Evolutionary conservation across 805 yeast species (phyloP), one percentile per base, ranked within the genome.

Genomic region (Sungouiozyma ichnusensis): DNA sequence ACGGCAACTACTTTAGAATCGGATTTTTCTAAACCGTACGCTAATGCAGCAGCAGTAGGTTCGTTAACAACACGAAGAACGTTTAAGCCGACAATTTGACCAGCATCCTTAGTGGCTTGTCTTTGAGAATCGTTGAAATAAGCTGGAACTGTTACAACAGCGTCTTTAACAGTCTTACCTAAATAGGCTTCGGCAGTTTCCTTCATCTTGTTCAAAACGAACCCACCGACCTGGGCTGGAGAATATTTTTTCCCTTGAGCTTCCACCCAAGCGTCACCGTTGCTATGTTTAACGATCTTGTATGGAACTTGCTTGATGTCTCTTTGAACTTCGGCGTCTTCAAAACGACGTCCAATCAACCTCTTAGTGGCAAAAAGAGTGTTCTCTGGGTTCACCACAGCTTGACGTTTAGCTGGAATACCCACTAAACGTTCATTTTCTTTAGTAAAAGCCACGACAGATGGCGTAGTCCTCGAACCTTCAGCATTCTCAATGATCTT

Each of bases 181-280:
- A 86, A 72, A 73, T 83, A 81, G 50, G 85, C 80, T 69, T 86
- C 95, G 52, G 97, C 96, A 53, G 96, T 88, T 74, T 88, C 96
- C 79, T 87, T 88, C 96, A 87, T 88, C 77, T 87, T 88, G 79
- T 85, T 85, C 61, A 87, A 77, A 51, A 87, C 74, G 60, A 87
- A 85, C 43, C 96, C 95, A 60, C 96, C 96, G 55, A 87, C 84
- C 68, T 87, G 96, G 45, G 94, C 88, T 42, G 97, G 97, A 39
- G 96, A 87, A 74, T 87, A 88, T 49, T 72, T 69, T 65, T 83
- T 77, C 54, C 90, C 94, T 55, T 86, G 77, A 48, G 94, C 87
- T 72, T 85, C 86, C 44, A 87, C 78, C 95, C 96, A 87, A 44
- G 96, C 96, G 63, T 88, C 97, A 52, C 96, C 96, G 64, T 88